Conservation (phyloP, 441 rosid species). For the Isatis lusitanica region DNA sequence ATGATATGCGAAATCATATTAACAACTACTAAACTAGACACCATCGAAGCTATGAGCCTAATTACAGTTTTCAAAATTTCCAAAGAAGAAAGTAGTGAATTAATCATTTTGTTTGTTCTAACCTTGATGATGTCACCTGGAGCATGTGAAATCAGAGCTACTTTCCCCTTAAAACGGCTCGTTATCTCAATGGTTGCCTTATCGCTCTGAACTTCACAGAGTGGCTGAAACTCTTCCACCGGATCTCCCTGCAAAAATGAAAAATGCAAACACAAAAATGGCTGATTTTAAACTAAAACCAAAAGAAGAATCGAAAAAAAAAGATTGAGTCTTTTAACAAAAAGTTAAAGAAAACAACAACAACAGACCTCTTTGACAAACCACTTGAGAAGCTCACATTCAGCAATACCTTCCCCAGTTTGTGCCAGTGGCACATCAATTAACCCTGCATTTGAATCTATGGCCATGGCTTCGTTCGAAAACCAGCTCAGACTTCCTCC, state of each 20-base stretch:
- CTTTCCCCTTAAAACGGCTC: constrained; percentile 82
- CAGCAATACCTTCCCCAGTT: constrained; percentile 96
- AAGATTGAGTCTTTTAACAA: background rate
- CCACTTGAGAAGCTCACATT: constrained; percentile 92
- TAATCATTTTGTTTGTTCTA: background rate
- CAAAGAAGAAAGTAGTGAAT: background rate
- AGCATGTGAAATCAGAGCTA: constrained; percentile 48
- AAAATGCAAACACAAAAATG: background rate
- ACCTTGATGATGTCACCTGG: constrained; percentile 90
- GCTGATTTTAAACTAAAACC: background rate
- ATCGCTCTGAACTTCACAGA: constrained; percentile 91
- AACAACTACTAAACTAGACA: background rate
- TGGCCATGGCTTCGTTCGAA: constrained; percentile 52
- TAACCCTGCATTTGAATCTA: constrained; percentile 39
- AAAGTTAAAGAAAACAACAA: background rate
- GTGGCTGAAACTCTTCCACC: constrained; percentile 83
- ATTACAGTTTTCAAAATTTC: background rate
- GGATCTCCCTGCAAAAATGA: constrained; percentile 59
- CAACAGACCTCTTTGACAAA: constrained; percentile 75
- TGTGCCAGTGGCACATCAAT: constrained; percentile 89
- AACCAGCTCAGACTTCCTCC: constrained; percentile 40
- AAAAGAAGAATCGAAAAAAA: background rate
- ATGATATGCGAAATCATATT: background rate
- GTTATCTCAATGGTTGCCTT: constrained; percentile 92
- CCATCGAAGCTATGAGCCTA: background rate